Conservation (phyloP, 768 basidiomycete genomes). For the Russula sp. region DNA sequence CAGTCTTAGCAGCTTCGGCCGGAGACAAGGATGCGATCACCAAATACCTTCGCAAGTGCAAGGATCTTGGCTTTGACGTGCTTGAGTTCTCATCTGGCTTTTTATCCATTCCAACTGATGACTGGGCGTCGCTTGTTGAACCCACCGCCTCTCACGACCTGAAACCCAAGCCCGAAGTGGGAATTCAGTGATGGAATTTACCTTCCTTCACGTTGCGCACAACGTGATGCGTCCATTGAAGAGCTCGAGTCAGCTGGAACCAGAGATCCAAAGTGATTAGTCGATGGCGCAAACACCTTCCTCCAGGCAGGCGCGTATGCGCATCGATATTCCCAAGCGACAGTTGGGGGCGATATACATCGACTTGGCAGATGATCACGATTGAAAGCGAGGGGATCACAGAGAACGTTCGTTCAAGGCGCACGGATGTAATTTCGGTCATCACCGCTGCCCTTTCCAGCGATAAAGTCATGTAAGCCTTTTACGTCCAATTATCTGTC, state of each 20-base stretch:
- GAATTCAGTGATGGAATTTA: conserved; percentile 31
- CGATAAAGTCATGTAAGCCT: conserved; percentile 38
- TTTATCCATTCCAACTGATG: conserved; percentile 41
- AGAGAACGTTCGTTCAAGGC: conserved; percentile 39
- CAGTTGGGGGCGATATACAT: not conserved
- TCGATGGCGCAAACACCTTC: conserved; percentile 37
- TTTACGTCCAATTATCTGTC: not conserved
- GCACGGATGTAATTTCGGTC: conserved; percentile 40
- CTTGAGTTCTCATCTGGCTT: conserved; percentile 41
- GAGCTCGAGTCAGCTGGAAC: conserved; percentile 30
- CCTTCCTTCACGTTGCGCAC: not conserved
- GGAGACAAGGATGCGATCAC: conserved; percentile 32
- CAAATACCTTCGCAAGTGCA: conserved; percentile 35
- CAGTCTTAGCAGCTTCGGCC: conserved; percentile 33
- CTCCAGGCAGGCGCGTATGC: conserved; percentile 37
- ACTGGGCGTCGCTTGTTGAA: conserved; percentile 39
- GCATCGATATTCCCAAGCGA: conserved; percentile 1
- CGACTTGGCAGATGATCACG: conserved; percentile 36
- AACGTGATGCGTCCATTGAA: conserved; percentile 33
- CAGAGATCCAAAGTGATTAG: conserved; percentile 37
- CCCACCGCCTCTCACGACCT: conserved; percentile 35
- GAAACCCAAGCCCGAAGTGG: conserved; percentile 42
- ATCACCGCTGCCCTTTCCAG: conserved; percentile 37
- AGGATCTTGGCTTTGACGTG: conserved; percentile 41
- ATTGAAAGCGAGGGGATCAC: conserved; percentile 45